Percentiles rank a stretch among this genome's conserved stretches.
Evolutionary conservation across 2,329 filamentous ascomycete genomes (phyloP).

Genomic region (Rutstroemia sp.): DNA sequence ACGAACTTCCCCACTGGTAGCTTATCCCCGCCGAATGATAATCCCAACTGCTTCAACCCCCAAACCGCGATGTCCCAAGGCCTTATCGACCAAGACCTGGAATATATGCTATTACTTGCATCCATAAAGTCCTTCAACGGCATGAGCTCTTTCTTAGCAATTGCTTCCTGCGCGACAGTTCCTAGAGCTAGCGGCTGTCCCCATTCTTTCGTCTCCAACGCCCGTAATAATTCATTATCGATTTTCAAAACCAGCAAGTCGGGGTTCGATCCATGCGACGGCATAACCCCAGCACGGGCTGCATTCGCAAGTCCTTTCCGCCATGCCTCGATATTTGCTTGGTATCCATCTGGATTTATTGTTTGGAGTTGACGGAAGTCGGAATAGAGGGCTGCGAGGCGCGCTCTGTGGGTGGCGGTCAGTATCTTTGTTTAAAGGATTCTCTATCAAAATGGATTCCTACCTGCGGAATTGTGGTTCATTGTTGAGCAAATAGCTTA

Average conservation of each 20-base stretch:
- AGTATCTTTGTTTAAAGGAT: not conserved
- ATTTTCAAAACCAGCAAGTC: conserved; percentile 46
- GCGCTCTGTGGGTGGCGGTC: conserved; percentile 44
- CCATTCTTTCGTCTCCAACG: conserved; percentile 68
- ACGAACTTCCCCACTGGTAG: conserved; percentile 58
- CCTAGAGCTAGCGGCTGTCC: conserved; percentile 77
- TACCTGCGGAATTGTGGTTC: conserved; percentile 56
- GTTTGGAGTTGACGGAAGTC: conserved; percentile 70
- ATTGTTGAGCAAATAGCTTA: conserved; percentile 55
- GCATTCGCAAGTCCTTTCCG: conserved; percentile 65
- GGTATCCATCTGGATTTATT: conserved; percentile 79
- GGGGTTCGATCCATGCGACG: conserved; percentile 37
- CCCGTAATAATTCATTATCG: conserved; percentile 58
- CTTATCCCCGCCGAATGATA: conserved; percentile 46
- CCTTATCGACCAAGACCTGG: conserved; percentile 59
- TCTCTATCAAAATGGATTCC: conserved; percentile 5
- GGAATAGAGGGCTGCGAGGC: conserved; percentile 79
- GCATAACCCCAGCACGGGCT: conserved; percentile 48
- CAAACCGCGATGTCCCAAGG: conserved; percentile 68
- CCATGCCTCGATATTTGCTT: conserved; percentile 75
- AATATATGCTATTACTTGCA: conserved; percentile 64
- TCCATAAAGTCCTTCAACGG: conserved; percentile 61
- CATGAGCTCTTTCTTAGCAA: conserved; percentile 62
- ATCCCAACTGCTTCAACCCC: conserved; percentile 64
- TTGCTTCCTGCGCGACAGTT: conserved; percentile 68